These are phyloP conservation scores for Arthroderma sp. DNA, from an alignment of 2,329 filamentous ascomycete genomes.

Conservation along the genomic window DNA sequence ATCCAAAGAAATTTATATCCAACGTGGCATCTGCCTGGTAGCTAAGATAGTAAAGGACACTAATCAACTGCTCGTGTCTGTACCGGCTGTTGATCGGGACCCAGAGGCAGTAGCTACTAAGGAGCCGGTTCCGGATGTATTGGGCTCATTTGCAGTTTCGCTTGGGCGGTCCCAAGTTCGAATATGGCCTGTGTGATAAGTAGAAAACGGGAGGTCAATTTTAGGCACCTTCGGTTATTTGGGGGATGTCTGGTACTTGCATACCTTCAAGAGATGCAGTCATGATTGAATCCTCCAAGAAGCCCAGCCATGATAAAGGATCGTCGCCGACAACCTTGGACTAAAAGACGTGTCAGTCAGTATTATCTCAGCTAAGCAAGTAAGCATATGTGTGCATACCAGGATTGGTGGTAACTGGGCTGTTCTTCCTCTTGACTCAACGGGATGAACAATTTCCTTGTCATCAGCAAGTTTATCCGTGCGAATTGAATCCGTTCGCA, in stretches of 20 bases:
- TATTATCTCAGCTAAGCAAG: neutral
- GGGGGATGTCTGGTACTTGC: constrained; percentile 20
- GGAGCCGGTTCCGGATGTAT: constrained; percentile 12
- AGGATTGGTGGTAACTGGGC: constrained; percentile 83
- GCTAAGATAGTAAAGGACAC: too few relatives aligned
- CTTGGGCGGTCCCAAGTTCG: constrained; percentile 59
- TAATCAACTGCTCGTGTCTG: neutral
- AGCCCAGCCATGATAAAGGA: constrained; percentile 80
- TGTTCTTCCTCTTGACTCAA: constrained; percentile 72
- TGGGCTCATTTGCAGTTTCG: constrained; percentile 27
- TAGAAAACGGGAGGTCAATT: constrained; percentile 7
- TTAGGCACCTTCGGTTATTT: constrained; percentile 1
- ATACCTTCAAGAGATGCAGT: constrained; percentile 82
- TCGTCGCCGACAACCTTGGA: constrained; percentile 75
- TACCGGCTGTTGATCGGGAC: neutral
- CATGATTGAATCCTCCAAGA: constrained; percentile 84
- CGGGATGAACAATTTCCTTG: constrained; percentile 57
- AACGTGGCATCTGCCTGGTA: too few relatives aligned
- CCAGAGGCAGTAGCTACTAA: constrained; percentile 2
- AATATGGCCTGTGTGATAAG: constrained; percentile 48
- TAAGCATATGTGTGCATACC: constrained; percentile 33
- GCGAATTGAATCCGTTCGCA: constrained; percentile 59
- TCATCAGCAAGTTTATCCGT: constrained; percentile 33
- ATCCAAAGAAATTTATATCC: too few relatives aligned
- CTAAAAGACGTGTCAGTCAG: constrained; percentile 34